A percentile compares a stretch with the other conserved stretches of the same genome.
Evolutionary conservation across 768 basidiomycete species (phyloP).

Genomic region (Suillus variegatus): DNA sequence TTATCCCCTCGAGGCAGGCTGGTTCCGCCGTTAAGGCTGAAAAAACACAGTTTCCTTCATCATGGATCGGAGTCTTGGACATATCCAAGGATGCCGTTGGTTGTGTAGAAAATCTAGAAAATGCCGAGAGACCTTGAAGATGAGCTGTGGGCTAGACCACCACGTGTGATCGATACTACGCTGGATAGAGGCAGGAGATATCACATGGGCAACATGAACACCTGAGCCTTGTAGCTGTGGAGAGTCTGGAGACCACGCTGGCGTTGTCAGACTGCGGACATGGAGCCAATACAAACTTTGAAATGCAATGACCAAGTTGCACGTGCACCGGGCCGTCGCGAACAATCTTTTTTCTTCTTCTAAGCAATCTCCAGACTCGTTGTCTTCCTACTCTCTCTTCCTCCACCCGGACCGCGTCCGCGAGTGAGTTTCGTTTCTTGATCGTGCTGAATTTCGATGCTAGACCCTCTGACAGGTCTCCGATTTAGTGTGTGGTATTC

Average conservation of each 20-base stretch:
- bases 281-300: too few species aligned
- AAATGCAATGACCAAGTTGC: background rate
- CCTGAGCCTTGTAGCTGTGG: too few species aligned
- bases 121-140: background rate
- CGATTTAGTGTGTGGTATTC: constrained; percentile 82
- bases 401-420: constrained; percentile 8
- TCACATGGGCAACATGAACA: too few species aligned
- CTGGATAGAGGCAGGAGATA: background rate
- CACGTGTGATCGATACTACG: background rate
- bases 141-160: background rate
- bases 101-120: background rate
- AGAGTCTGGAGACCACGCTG: too few species aligned
- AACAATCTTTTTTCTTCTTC: background rate
- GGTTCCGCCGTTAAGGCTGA: background rate
- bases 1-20: background rate
- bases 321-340: background rate
- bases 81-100: background rate
- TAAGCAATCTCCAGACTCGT: background rate
- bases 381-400: background rate
- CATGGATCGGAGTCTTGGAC: background rate
- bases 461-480: constrained; percentile 5
- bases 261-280: too few species aligned
- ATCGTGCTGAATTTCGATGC: constrained; percentile 9
- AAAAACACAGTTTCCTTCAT: background rate
- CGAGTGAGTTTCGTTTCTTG: constrained; percentile 27